Evolutionary conservation across 305 asterid genomes (phyloP), one percentile per base, ranked within the genome.

Genomic region (Fraxinus xanthoxyloides): DNA sequence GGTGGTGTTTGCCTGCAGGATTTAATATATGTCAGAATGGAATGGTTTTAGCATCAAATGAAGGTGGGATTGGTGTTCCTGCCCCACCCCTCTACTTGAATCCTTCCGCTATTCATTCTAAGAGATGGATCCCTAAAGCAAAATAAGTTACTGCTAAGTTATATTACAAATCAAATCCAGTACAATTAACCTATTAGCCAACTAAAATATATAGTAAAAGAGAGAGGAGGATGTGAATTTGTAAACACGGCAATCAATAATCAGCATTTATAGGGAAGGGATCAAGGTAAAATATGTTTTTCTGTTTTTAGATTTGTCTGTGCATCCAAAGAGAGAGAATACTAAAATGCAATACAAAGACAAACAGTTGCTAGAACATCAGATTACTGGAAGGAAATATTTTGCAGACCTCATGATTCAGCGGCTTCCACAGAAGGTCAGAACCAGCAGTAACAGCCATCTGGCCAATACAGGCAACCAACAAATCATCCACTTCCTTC

Each of bases 381-480:
- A 72, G 59, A 48, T 69, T 35, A 46, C 34, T 77, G 56, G 59
- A 67, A 77, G 61, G n/a, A 30, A 23, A n/a, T 59, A 54, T 72
- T 67, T 75, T 40, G 75, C 72, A 78, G 51, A 95, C 99, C 98
- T 95, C 98, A 28, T 95, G 98, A 87, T 94, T 95, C 83, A 95
- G 86, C 5, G 97, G 97, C 86, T 95, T 93, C 98, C 99, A 94
- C 54, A 93, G 93, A 75, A 94, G 98, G 89, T 92, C 98, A 38
- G 97, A 92, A 69, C 90, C 97, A 86, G 97, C 94, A 81, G 98
- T 84, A 82, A 94, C 93, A 87, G 98, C 99, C 99, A 95, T 95
- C 83, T 90, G 98, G 81, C 97, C 94, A 73, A 95, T 78, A 83
- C 97, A 95, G 70, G 83, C 86, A 7, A 95, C 95, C 86, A 94